Evolutionary conservation across 2,329 filamentous ascomycete genomes (phyloP).

Genomic region (Penicillium sp.): DNA sequence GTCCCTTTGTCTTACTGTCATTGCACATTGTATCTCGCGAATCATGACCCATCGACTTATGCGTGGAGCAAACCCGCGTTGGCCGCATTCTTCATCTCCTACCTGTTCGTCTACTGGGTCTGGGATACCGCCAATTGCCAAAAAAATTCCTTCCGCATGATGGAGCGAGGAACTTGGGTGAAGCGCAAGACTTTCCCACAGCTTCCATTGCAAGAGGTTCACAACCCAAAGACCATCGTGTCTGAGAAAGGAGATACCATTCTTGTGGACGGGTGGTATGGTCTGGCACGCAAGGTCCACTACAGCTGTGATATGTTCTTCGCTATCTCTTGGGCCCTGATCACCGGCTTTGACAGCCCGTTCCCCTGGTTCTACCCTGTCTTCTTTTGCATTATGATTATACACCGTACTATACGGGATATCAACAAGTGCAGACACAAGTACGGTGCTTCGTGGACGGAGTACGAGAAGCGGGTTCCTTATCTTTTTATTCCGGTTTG

Average conservation of each 20-base stretch:
- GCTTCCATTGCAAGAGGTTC: conserved; percentile 76
- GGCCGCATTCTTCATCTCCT: conserved; percentile 61
- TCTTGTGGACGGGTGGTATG: conserved; percentile 82
- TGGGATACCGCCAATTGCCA: conserved; percentile 92
- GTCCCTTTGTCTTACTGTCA: conserved; percentile 91
- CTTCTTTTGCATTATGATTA: conserved; percentile 78
- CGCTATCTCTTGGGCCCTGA: conserved; percentile 71
- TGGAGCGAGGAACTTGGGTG: conserved; percentile 67
- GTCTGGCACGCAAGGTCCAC: conserved; percentile 72
- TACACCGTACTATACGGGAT: conserved; percentile 72
- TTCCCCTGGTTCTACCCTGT: conserved; percentile 87
- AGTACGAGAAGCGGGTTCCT: conserved; percentile 76
- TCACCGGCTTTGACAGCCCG: conserved; percentile 75
- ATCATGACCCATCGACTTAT: conserved; percentile 74
- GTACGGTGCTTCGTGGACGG: conserved; percentile 77
- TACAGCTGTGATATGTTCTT: conserved; percentile 80
- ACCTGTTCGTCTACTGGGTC: conserved; percentile 81
- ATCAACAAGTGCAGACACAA: conserved; percentile 70
- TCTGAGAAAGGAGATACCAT: conserved; percentile 72
- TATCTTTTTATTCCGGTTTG: conserved; percentile 77
- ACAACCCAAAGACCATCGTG: conserved; percentile 74
- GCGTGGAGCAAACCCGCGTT: conserved; percentile 69
- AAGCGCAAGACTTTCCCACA: conserved; percentile 80
- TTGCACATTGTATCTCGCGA: conserved; percentile 84
- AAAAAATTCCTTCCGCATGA: conserved; percentile 84